Base-by-base conservation (phyloP, 176 grass and related monocot genomes). In the Oryza brachyantha region DNA sequence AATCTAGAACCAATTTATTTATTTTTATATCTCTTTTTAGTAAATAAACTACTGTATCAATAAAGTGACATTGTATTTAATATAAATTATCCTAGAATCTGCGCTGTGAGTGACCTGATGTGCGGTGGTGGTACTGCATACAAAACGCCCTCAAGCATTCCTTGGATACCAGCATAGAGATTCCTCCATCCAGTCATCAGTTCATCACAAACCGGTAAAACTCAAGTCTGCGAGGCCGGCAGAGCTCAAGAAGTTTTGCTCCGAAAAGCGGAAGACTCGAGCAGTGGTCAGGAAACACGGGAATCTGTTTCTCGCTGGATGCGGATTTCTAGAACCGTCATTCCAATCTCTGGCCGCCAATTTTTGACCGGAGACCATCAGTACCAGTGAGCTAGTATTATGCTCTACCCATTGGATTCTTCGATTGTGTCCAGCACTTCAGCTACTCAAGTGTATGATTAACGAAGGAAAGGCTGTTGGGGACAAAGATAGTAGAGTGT, bases 301-400 rank as follows among this genome's bases (percentile, higher is more conserved):
- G 64, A 81, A 70, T 88, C 80, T 7, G 37, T 46, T 73, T 38
- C 10, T 22, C n/a, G 37, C 40, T 61, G 19, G 61, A 58, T 25
- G 70, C 52, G 76, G 25, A 31, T 84, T 36, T 74, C 81, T 60
- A 84, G 61, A 8, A 52, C 25, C 52, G 67, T 57, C 66, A 64
- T 79, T 72, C 40, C 29, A 43, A 69, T 79, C 54, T 59, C 29
- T 72, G 80, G 61, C 67, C 60, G 19, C 19, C 48, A 52, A 21
- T 52, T 52, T 46, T 52, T 52, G 48, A 52, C 17, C 17, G 7
- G 16, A 52, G 48, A 52, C 48, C 46, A 19, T 50, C 46, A 50
- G 16, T 21, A 2, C 40, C 13, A 43, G 13, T 3, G 41, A 43
- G 41, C 2, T 32, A 32, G 31, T 32, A 32, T 4, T 4, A 4